A percentile compares a stretch with the other conserved stretches of the same genome.
Conservation (phyloP, 768 basidiomycete species). For the Grammothele lineata region DNA sequence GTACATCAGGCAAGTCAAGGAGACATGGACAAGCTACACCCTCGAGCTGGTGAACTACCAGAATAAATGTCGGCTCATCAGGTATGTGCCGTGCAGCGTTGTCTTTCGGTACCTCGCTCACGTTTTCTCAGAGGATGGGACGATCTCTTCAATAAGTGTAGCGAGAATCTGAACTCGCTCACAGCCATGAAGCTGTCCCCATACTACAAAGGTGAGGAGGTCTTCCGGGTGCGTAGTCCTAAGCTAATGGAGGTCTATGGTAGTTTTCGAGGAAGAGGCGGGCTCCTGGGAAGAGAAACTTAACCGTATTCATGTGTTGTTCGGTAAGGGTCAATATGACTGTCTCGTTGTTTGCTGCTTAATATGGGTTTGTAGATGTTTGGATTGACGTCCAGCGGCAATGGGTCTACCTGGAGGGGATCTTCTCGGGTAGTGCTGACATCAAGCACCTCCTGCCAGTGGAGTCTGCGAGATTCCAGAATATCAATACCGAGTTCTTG, state of each 20-base stretch:
- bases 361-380: conserved; percentile 53
- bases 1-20: conserved; percentile 94
- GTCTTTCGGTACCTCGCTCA: background rate
- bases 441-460: conserved; percentile 98
- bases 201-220: conserved; percentile 82
- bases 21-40: conserved; percentile 94
- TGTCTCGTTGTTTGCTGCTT: background rate
- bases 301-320: conserved; percentile 93
- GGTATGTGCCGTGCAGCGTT: conserved; percentile 36
- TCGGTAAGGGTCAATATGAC: conserved; percentile 50
- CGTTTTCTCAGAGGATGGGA: conserved; percentile 79
- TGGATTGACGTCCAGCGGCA: conserved; percentile 99
- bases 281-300: conserved; percentile 96
- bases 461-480: conserved; percentile 95
- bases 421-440: conserved; percentile 99
- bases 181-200: conserved; percentile 97
- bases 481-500: conserved; percentile 97
- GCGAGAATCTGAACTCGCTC: conserved; percentile 94
- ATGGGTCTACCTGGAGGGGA: conserved; percentile 99
- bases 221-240: conserved; percentile 3
- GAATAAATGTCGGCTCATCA: conserved; percentile 95
- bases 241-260: background rate
- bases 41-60: conserved; percentile 97
- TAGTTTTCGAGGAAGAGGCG: conserved; percentile 91
- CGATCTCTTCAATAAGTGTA: conserved; percentile 93